phyloP scores from a whole-genome alignment of 1,284 basidiomycete species.

The Apiotrichum mycotoxinovorans region DNA sequence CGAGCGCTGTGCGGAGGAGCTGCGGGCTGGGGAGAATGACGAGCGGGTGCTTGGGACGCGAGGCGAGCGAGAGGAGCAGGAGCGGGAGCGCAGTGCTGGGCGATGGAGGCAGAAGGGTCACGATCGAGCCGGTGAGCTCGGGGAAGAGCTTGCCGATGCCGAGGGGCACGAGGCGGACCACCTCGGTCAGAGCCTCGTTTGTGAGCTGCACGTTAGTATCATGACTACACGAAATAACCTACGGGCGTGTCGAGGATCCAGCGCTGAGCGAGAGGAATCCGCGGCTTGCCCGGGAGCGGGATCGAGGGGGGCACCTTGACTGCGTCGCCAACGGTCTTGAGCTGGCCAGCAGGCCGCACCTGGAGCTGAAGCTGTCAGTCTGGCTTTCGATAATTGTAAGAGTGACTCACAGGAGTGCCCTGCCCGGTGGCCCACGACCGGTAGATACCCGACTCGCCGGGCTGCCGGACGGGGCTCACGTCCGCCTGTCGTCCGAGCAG shows the following conservation, averaged over 20 bases:
- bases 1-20: constrained; percentile 25
- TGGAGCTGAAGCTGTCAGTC: constrained; percentile 31
- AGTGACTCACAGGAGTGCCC: constrained; percentile 45
- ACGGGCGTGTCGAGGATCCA: constrained; percentile 40
- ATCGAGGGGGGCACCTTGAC: constrained; percentile 16
- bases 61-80: constrained; percentile 37
- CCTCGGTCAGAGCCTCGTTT: constrained; percentile 33
- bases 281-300: constrained; percentile 13
- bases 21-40: constrained; percentile 31
- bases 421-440: constrained; percentile 49
- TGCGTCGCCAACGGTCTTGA: constrained; percentile 42
- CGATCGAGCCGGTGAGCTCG: constrained; percentile 18
- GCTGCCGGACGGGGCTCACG: constrained; percentile 36
- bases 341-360: constrained; percentile 40
- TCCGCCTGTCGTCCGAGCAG: constrained; percentile 49
- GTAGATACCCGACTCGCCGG: constrained; percentile 45
- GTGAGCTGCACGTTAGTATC: constrained; percentile 16
- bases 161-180: constrained; percentile 35
- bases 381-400: too few species aligned
- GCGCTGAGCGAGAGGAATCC: constrained; percentile 16
- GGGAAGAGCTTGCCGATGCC: constrained; percentile 41
- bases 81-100: constrained; percentile 35
- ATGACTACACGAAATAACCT: constrained; percentile 9
- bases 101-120: constrained; percentile 36
- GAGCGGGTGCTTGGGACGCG: constrained; percentile 28